Percentiles rank a stretch among this genome's conserved stretches.
phyloP scores from a whole-genome alignment of 2,329 filamentous ascomycete genomes.

The Exophiala sp. region DNA sequence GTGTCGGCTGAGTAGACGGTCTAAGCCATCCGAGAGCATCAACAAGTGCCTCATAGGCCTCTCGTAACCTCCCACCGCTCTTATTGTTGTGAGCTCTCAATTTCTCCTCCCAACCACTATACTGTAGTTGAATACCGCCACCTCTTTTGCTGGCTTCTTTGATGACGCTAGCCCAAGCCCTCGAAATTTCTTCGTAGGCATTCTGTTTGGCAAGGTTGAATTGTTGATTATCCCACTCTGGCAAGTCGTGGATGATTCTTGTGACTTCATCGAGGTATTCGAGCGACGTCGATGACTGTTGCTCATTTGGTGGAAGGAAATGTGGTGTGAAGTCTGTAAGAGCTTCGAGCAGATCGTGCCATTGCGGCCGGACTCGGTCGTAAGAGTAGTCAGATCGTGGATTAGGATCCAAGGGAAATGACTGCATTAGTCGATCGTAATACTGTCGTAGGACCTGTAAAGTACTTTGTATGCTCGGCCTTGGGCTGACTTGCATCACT shows the following conservation, averaged over 20 bases:
- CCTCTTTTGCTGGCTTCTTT: slow-evolving; percentile 86
- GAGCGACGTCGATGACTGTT: slow-evolving; percentile 76
- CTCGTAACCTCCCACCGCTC: slow-evolving; percentile 75
- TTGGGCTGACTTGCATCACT: slow-evolving; percentile 76
- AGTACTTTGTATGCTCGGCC: slow-evolving; percentile 78
- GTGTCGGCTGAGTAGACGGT: slow-evolving; percentile 30
- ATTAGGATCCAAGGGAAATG: slow-evolving; percentile 82
- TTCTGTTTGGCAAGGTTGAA: slow-evolving; percentile 92
- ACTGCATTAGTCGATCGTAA: slow-evolving; percentile 69
- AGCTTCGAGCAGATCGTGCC: slow-evolving; percentile 79
- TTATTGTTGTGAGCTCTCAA: slow-evolving; percentile 83
- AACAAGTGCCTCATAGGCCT: slow-evolving; percentile 74
- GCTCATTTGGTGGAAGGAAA: slow-evolving; percentile 87
- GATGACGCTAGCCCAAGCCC: slow-evolving; percentile 88
- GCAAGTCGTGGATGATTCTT: slow-evolving; percentile 81
- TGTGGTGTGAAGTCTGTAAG: slow-evolving; percentile 92
- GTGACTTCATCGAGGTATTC: slow-evolving; percentile 88
- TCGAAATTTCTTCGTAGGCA: slow-evolving; percentile 92
- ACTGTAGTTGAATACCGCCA: slow-evolving; percentile 83
- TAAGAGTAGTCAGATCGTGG: slow-evolving; percentile 89
- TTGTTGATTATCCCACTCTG: slow-evolving; percentile 83
- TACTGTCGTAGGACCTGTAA: slow-evolving; percentile 79
- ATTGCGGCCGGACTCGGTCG: slow-evolving; percentile 79
- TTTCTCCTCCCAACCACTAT: slow-evolving; percentile 88
- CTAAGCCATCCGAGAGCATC: slow-evolving; percentile 76